These are phyloP conservation scores for Candida awuae DNA, from an alignment of 805 yeast species.

Conservation along the genomic window DNA sequence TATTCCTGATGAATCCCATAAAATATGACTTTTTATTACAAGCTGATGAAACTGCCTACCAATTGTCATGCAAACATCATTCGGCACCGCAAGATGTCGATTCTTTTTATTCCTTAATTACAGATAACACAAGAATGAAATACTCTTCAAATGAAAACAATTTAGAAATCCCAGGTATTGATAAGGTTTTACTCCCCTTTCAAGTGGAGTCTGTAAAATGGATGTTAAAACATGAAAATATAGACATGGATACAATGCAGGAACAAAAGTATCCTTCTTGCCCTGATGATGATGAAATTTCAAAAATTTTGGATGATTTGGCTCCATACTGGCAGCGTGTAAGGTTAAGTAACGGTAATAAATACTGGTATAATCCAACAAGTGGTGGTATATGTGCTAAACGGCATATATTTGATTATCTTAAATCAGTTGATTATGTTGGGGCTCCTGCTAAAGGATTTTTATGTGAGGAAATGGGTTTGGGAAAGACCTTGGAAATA, in stretches of 20 bases:
- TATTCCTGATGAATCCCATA: not conserved
- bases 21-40: constrained; percentile 9
- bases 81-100: constrained; percentile 20
- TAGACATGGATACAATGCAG: constrained; percentile 9
- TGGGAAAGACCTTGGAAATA: constrained; percentile 90
- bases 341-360: not conserved
- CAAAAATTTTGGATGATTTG: constrained; percentile 31
- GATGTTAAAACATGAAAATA: constrained; percentile 47
- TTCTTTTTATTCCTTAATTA: constrained; percentile 42
- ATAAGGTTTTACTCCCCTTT: constrained; percentile 30
- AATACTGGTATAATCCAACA: constrained; percentile 41
- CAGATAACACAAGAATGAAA: constrained; percentile 34
- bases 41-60: constrained; percentile 19
- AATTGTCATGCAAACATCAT: constrained; percentile 11
- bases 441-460: constrained; percentile 47
- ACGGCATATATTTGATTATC: constrained; percentile 24
- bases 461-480: constrained; percentile 93
- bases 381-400: constrained; percentile 40
- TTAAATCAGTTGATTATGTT: constrained; percentile 3
- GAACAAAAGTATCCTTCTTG: not conserved
- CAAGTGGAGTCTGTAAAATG: constrained; percentile 50
- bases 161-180: constrained; percentile 14
- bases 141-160: constrained; percentile 3
- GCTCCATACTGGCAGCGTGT: constrained; percentile 48
- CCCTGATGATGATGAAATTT: constrained; percentile 22